These are phyloP conservation scores for Tolypocladium endophyticum DNA, from an alignment of 2,329 filamentous ascomycete species.

Conservation along the genomic window DNA sequence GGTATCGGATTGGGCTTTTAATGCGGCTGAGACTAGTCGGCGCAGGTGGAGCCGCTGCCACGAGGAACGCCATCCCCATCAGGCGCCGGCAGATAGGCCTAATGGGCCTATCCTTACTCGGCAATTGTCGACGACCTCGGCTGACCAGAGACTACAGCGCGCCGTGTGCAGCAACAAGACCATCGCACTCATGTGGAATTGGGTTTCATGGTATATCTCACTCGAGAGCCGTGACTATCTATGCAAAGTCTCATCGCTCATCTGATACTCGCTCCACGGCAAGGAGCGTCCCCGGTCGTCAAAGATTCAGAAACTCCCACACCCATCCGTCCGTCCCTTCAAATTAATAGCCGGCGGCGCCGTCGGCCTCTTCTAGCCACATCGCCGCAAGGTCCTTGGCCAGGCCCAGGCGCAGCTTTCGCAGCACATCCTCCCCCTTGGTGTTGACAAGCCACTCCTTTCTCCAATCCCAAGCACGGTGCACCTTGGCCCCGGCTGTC, in stretches of 20 bases:
- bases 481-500: constrained; percentile 38
- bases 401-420: constrained; percentile 60
- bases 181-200: background rate
- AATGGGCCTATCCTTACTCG: background rate
- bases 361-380: constrained; percentile 59
- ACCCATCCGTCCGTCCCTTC: background rate
- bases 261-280: background rate
- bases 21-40: background rate
- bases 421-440: constrained; percentile 60
- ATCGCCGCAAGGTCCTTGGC: constrained; percentile 62
- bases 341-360: constrained; percentile 29
- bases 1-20: constrained; percentile 21
- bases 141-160: background rate
- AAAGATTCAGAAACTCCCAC: background rate
- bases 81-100: background rate
- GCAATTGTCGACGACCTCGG: background rate
- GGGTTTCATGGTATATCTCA: background rate
- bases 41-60: background rate
- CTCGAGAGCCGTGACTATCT: background rate
- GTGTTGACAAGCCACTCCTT: constrained; percentile 59
- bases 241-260: background rate
- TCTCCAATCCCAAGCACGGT: constrained; percentile 69
- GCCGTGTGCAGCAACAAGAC: background rate
- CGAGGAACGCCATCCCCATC: background rate
- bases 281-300: background rate